phyloP scores from a whole-genome alignment of 1,139 yeast genomes.

The Yamadazyma dushanensis region DNA sequence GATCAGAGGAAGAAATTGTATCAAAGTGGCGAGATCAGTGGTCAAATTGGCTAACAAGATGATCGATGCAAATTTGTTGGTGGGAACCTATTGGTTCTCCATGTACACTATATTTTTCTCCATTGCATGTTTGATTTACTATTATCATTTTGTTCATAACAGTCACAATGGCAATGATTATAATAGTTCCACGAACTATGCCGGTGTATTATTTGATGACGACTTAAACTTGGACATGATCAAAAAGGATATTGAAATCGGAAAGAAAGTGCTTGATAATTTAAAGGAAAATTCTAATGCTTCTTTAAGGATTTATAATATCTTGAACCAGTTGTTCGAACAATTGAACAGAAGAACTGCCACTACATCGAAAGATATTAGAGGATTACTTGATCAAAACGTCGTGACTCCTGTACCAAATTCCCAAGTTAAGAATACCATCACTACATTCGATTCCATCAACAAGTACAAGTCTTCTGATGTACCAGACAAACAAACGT shows the following conservation, averaged over 20 bases:
- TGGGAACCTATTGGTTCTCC: constrained; percentile 93
- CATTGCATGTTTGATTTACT: constrained; percentile 83
- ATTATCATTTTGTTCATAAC: constrained; percentile 68
- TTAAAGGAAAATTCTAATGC: constrained; percentile 76
- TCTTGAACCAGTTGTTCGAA: constrained; percentile 78
- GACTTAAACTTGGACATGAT: constrained; percentile 67
- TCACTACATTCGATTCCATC: constrained; percentile 36
- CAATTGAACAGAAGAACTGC: constrained; percentile 73
- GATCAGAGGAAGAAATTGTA: constrained; percentile 80
- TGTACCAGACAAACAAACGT: constrained; percentile 3
- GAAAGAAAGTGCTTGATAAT: constrained; percentile 69
- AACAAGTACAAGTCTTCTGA: constrained; percentile 20
- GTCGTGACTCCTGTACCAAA: constrained; percentile 10
- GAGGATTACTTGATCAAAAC: constrained; percentile 11
- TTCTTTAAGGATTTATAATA: constrained; percentile 75
- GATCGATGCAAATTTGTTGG: constrained; percentile 69
- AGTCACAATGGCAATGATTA: constrained; percentile 21
- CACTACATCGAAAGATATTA: constrained; percentile 30
- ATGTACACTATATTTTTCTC: constrained; percentile 91
- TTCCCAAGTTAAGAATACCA: constrained; percentile 26
- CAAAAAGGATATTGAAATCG: constrained; percentile 76
- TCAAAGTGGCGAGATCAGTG: constrained; percentile 80
- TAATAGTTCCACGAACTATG: constrained; percentile 38
- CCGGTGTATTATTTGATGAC: constrained; percentile 54
- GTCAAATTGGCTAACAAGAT: constrained; percentile 82